Percentiles rank a stretch among this genome's conserved stretches.
These are phyloP conservation scores for Ophiostoma ips DNA, from an alignment of 2,329 filamentous ascomycete species.

Conservation along the genomic window DNA sequence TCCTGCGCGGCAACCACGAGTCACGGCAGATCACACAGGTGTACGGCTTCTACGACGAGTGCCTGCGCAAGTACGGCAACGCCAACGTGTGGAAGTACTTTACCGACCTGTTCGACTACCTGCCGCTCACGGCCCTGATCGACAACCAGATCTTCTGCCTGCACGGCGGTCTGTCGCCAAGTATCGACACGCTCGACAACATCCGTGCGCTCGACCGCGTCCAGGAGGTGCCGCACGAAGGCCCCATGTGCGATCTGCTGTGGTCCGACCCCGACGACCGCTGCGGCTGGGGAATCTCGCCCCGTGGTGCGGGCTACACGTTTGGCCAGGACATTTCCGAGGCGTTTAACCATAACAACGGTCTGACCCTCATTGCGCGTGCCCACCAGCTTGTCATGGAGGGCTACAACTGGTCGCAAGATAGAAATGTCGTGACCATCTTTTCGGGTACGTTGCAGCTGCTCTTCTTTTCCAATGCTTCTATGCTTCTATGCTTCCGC, in stretches of 20 bases:
- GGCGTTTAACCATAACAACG: slow-evolving; percentile 98
- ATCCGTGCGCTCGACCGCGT: slow-evolving; percentile 91
- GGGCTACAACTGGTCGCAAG: slow-evolving; percentile 98
- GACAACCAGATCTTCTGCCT: slow-evolving; percentile 99
- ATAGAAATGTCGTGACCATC: slow-evolving; percentile 95
- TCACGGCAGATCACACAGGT: slow-evolving; percentile 98
- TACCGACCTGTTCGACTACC: slow-evolving; percentile 96
- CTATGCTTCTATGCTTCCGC: neutral
- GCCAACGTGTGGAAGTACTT: slow-evolving; percentile 99
- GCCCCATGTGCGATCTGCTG: slow-evolving; percentile 92
- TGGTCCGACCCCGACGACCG: slow-evolving; percentile 98
- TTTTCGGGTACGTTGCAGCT: slow-evolving; percentile 75
- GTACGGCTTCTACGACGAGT: slow-evolving; percentile 99
- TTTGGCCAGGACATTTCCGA: slow-evolving; percentile 97
- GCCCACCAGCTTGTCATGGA: slow-evolving; percentile 99
- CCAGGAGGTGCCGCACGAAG: slow-evolving; percentile 96
- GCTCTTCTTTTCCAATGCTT: neutral
- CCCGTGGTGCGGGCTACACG: slow-evolving; percentile 85
- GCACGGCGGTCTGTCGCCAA: slow-evolving; percentile 91
- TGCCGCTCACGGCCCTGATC: slow-evolving; percentile 90
- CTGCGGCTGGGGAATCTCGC: slow-evolving; percentile 91
- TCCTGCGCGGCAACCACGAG: slow-evolving; percentile 97
- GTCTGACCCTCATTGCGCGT: slow-evolving; percentile 83
- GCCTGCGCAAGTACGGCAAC: slow-evolving; percentile 95
- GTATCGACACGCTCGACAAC: slow-evolving; percentile 89